Evolutionary conservation across 2,329 filamentous ascomycete genomes (phyloP).

Genomic region (Rhinocladiella mackenziei): DNA sequence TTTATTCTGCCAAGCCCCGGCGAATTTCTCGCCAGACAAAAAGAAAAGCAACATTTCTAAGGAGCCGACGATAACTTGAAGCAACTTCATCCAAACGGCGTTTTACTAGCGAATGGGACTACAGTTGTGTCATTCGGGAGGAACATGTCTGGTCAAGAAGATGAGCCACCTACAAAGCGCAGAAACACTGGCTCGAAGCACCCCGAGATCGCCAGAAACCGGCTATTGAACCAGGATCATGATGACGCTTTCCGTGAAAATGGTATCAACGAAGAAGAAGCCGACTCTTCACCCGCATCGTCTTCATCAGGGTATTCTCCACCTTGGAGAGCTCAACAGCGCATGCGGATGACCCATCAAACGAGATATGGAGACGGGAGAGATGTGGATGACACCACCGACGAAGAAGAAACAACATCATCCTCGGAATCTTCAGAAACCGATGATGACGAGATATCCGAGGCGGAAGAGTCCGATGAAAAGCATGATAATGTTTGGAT

Average conservation of each 20-base stretch:
- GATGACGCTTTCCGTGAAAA: no score
- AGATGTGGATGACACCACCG: not conserved
- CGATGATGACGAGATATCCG: constrained; percentile 2
- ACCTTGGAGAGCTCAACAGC: not conserved
- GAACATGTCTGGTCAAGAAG: not conserved
- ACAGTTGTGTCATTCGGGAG: no score
- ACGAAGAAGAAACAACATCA: constrained; percentile 9
- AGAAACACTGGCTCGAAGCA: not conserved
- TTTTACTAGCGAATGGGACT: not conserved
- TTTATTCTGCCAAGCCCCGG: no score
- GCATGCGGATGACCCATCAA: no score
- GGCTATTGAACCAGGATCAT: not conserved
- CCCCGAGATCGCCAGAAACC: not conserved
- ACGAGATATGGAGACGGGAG: no score
- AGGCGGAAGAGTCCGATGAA: not conserved
- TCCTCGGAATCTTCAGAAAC: constrained; percentile 10
- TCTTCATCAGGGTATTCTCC: not conserved
- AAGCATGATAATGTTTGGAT: not conserved
- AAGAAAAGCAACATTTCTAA: no score
- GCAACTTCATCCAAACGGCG: no score
- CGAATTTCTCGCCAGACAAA: no score
- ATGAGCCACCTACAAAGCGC: constrained; percentile 1
- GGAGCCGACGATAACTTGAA: no score
- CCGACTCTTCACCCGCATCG: not conserved
- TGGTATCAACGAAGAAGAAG: not conserved